Base-by-base conservation (phyloP, 108 stramenopile species). In the Fistulifera solaris region DNA sequence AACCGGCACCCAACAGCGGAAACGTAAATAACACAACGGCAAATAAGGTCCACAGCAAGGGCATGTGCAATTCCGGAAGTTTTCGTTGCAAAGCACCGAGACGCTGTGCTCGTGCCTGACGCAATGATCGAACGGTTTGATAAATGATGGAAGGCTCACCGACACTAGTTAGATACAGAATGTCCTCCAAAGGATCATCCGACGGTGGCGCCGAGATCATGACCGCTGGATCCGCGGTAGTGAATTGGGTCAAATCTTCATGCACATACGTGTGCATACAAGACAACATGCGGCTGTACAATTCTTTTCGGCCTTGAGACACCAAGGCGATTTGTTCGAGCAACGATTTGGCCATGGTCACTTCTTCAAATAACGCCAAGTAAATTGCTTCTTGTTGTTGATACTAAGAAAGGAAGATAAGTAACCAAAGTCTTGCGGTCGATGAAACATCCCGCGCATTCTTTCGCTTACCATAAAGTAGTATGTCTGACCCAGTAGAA, bases 81-180 rank as follows among this genome's bases (percentile, higher is more conserved):
- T 89, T 89, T 23, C 80, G 66, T 61, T 89, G 88, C 38, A 89
- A 51, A 13, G 88, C 81, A 8, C 80, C 93, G 18, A 88, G 61
- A 16, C 93, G 77, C 2, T 27, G 25, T 15, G 88, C 86, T 16
- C 93, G 75, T 42, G 88, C 93, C 62, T 94, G 82, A 40, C 93
- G 68, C 18, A 94, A 59, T 24, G 67, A 68, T 22, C 80, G 62
- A 17, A 94, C 93, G 0, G 93, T 94, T 58, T 94, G 86, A 61
- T 94, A 94, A 48, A 94, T 74, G n/a, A 68, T 72, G 17, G 68
- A 71, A 8, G 87, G 93, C 17, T 86, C 82, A 8, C 93, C 93
- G 14, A 94, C 93, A 54, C 81, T 83, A 28, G 90, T 92, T 63
- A 90, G 44, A 54, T 89, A 94, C 82, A 94, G 73, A 63, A 90